Percentiles rank a stretch among this genome's conserved stretches.
Conservation (phyloP, 2,329 filamentous ascomycete species). For the Fusarium burgessii region DNA sequence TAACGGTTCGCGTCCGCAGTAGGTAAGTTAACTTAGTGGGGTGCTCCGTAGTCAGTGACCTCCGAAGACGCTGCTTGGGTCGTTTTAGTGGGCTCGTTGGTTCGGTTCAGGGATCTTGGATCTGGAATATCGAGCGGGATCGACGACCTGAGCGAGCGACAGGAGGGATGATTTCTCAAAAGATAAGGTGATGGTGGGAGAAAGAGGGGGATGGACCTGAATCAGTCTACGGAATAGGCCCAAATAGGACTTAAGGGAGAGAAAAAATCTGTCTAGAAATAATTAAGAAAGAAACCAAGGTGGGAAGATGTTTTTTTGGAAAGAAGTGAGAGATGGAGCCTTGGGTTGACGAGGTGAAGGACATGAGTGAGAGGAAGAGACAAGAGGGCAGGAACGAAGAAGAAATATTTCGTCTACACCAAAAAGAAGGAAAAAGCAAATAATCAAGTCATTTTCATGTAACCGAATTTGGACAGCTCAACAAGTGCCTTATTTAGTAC, state of each 20-base stretch:
- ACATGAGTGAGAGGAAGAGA: background rate
- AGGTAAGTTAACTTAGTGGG: slow-evolving; percentile 35
- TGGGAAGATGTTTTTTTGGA: slow-evolving; percentile 11
- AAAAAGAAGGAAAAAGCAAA: slow-evolving; percentile 14
- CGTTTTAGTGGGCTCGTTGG: slow-evolving; percentile 37
- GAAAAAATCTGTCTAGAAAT: slow-evolving; percentile 16
- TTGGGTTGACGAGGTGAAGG: slow-evolving; percentile 37
- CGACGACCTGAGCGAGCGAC: slow-evolving; percentile 34
- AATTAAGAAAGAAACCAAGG: slow-evolving; percentile 8
- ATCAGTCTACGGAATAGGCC: slow-evolving; percentile 15
- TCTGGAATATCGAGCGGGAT: slow-evolving; percentile 40
- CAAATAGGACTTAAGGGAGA: slow-evolving; percentile 1
- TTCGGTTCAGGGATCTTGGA: slow-evolving; percentile 41
- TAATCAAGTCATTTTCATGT: slow-evolving; percentile 35
- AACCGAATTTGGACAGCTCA: slow-evolving; percentile 40
- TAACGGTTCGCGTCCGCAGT: slow-evolving; percentile 37
- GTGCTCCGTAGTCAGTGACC: slow-evolving; percentile 24
- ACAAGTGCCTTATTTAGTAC: slow-evolving; percentile 27
- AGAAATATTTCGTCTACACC: slow-evolving; percentile 1
- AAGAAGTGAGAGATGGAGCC: slow-evolving; percentile 15
- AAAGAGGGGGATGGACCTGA: slow-evolving; percentile 15
- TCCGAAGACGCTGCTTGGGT: slow-evolving; percentile 29
- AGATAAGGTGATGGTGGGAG: slow-evolving; percentile 34
- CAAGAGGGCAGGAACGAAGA: slow-evolving; percentile 19
- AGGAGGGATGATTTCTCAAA: slow-evolving; percentile 19